phyloP scores from a whole-genome alignment of 306 rosid genomes.

The Gleditsia sinensis region DNA sequence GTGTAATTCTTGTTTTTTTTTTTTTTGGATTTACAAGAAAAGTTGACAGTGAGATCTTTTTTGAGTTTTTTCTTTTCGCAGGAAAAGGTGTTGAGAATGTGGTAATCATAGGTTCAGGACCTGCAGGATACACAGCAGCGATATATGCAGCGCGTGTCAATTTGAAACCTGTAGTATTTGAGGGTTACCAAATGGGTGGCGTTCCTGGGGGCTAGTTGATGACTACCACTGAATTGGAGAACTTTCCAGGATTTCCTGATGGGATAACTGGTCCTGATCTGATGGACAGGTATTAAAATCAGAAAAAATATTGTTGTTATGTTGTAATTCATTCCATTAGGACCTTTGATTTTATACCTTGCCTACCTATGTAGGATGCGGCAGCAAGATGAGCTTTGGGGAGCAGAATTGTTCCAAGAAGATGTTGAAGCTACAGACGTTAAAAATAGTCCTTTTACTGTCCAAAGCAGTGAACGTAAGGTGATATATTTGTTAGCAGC shows the following conservation, averaged over 20 bases:
- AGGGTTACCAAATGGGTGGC: slow-evolving; percentile 92
- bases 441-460: slow-evolving; percentile 71
- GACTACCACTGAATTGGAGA: slow-evolving; percentile 98
- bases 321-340: slow-evolving; percentile 9
- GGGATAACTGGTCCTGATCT: slow-evolving; percentile 95
- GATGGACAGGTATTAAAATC: slow-evolving; percentile 73
- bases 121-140: slow-evolving; percentile 96
- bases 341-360: slow-evolving; percentile 22
- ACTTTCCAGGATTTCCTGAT: slow-evolving; percentile 95
- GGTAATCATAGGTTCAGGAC: slow-evolving; percentile 92
- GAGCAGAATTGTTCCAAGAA: slow-evolving; percentile 92
- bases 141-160: slow-evolving; percentile 94
- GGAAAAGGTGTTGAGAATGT: slow-evolving; percentile 72
- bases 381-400: slow-evolving; percentile 90
- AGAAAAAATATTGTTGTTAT: neutral
- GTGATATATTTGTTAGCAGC: slow-evolving; percentile 52
- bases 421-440: slow-evolving; percentile 84
- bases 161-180: slow-evolving; percentile 90
- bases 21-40: neutral
- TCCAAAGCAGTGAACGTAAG: slow-evolving; percentile 96
- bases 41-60: neutral
- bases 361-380: slow-evolving; percentile 50
- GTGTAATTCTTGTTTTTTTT: slow-evolving; percentile 7
- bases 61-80: slow-evolving; percentile 34
- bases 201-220: slow-evolving; percentile 96